Evolutionary conservation across 192 early-diverging fungal genomes (phyloP), one percentile per base, ranked within the genome.

Genomic region (Globomyces pollinis-pini): DNA sequence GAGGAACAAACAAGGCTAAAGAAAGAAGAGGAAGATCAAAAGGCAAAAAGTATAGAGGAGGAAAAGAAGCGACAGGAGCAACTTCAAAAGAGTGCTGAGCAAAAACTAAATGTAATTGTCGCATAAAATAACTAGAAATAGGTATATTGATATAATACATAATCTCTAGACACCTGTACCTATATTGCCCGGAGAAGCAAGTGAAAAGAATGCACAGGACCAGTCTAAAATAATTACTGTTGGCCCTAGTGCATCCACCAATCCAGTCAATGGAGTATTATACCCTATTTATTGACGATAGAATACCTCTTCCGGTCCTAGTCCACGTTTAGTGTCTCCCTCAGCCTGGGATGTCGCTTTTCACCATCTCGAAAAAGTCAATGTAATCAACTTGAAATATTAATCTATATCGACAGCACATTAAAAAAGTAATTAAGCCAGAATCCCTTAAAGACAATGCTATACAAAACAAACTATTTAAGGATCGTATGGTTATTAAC

Each of bases 381-480:
- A 61, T 13, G n/a, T n/a, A n/a, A n/a, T n/a, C n/a, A n/a, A n/a
- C n/a, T n/a, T n/a, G n/a, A n/a, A n/a, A n/a, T n/a, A n/a, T n/a
- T n/a, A n/a, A n/a, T n/a, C n/a, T n/a, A n/a, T n/a, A n/a, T n/a
- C n/a, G n/a, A n/a, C n/a, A n/a, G n/a, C n/a, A 34, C 7, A 62
- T 68, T 43, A 70, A 71, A 65, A 53, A 32, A 16, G 38, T 50
- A 20, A 21, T 62, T 5, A 65, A 68, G 42, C 63, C 68, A 1
- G 32, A 18, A 41, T 26, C 52, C 12, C 32, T 47, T 21, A 13
- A 34, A 23, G 62, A 55, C 18, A 15, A 55, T n/a, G 44, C 23
- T 15, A 15, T 52, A 13, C n/a, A 20, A 11, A 38, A 63, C 16
- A 23, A 26, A 6, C 16, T 67, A 8, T 56, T 72, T 34, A 43